Evolutionary conservation across 176 grass and related monocot genomes (phyloP).

Genomic region (Rhipidocladum racemiflorum): DNA sequence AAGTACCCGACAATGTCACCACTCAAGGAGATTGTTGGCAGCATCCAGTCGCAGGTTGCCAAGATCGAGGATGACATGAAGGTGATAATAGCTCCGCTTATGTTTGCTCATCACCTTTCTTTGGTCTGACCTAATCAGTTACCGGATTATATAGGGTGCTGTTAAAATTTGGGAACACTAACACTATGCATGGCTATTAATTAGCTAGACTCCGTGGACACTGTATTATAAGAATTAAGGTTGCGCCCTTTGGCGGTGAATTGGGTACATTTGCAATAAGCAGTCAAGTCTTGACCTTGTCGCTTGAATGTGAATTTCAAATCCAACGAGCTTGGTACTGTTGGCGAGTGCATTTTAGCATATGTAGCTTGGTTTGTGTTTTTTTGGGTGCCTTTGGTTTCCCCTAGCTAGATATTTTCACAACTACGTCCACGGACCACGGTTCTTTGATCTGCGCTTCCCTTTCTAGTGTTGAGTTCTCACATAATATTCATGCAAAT

Average conservation of each 20-base stretch:
- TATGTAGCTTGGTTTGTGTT: not conserved
- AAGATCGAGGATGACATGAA: constrained; percentile 99
- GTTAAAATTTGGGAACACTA: not conserved
- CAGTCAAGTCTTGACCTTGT: not conserved
- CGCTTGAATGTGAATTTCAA: not conserved
- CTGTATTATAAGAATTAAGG: not conserved
- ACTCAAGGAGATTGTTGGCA: constrained; percentile 71
- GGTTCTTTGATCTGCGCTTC: not conserved
- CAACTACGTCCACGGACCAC: not conserved
- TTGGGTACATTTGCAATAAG: not conserved
- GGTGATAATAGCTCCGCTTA: constrained; percentile 30
- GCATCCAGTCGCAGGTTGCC: constrained; percentile 80
- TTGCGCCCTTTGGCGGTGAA: not conserved
- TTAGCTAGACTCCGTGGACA: not conserved
- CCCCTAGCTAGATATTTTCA: not conserved
- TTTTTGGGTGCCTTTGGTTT: not conserved
- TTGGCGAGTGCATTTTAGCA: not conserved
- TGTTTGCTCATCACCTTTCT: not conserved
- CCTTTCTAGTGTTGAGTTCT: not conserved
- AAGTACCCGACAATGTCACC: constrained; percentile 82
- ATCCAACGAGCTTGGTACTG: not conserved
- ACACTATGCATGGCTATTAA: not conserved
- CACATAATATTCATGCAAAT: not conserved
- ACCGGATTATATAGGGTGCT: not conserved
- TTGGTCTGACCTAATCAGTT: not conserved